Evolutionary conservation across 2,329 filamentous ascomycete species (phyloP).

Genomic region (Phialocephala subalpina): DNA sequence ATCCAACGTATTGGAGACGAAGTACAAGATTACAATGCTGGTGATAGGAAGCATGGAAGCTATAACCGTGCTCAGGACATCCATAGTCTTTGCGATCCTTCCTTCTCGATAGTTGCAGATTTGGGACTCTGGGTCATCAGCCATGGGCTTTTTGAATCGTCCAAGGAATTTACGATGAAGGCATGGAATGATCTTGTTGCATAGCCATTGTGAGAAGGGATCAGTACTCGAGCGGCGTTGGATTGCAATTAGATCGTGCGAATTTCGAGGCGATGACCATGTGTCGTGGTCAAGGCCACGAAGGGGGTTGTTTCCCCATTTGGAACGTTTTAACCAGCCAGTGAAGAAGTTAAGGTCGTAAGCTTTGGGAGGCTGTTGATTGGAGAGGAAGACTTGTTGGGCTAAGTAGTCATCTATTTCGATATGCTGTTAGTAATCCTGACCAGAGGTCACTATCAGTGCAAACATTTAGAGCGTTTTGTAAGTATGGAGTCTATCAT

Average conservation of each 20-base stretch:
- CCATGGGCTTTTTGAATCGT: conserved; percentile 2
- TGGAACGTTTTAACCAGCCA: conserved; percentile 14
- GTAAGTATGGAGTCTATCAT: neutral
- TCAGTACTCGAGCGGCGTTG: neutral
- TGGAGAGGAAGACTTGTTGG: no score
- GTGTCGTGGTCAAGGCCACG: neutral
- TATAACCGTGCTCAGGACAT: conserved; percentile 10
- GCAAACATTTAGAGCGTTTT: no score
- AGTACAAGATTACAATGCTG: conserved; percentile 30
- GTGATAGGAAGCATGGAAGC: conserved; percentile 29
- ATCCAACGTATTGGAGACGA: conserved; percentile 12
- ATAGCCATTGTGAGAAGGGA: conserved; percentile 11
- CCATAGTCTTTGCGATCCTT: neutral
- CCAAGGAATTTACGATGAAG: conserved; percentile 10
- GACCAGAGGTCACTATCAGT: no score
- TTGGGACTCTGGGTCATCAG: conserved; percentile 10
- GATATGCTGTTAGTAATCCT: no score
- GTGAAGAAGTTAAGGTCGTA: neutral
- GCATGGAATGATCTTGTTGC: neutral
- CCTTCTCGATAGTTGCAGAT: conserved; percentile 4
- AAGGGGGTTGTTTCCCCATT: conserved; percentile 13
- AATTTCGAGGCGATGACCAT: no score
- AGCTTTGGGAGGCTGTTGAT: no score
- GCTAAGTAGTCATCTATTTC: no score
- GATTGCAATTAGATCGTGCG: conserved; percentile 4